Evolutionary conservation across 140 eudicot species (phyloP), one percentile per base, ranked within the genome.

Genomic region (Ambrosia hybrid): DNA sequence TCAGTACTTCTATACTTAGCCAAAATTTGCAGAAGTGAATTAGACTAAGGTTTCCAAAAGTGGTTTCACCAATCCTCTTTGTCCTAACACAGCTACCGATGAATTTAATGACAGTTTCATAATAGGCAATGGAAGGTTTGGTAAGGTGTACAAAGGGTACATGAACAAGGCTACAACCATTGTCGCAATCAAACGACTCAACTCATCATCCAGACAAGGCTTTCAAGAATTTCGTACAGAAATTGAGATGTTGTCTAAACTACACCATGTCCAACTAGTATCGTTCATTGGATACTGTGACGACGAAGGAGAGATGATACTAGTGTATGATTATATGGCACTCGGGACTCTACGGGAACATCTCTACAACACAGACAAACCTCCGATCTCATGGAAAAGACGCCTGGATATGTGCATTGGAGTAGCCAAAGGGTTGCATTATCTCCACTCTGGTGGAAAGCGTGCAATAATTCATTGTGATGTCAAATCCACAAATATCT

Each of bases 371-470:
- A 62, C 65, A 15, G 38, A 66, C 9, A 79, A 79, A 4, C 79
- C 83, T 30, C 77, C 53, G 11, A 60, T 87, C 41, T 59, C 85
- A 11, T 87, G 89, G 93, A 76, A 70, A 52, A 74, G 59, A n/a
- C 84, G 89, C 43, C 77, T 87, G 4, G 48, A 77, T 38, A 87
- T 84, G 0, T 84, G 87, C 78, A 82, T 84, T 33, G 85, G 89
- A 9, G 85, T 86, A 6, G 85, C 87, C 2, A 71, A 83, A 70
- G 92, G 89, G 51, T 65, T 84, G 56, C 89, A 76, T 67, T 87
- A 87, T 76, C 89, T 87, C 51, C 92, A 87, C 82, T 76, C 89
- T 4, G 71, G 87, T 33, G 85, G 73, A n/a, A 84, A 82, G 65
- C 43, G 75, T 59, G 70, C 81, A 1, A 79, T 84, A 74, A 87